Conservation (phyloP, 768 basidiomycete species). For the Lactarius vividus region DNA sequence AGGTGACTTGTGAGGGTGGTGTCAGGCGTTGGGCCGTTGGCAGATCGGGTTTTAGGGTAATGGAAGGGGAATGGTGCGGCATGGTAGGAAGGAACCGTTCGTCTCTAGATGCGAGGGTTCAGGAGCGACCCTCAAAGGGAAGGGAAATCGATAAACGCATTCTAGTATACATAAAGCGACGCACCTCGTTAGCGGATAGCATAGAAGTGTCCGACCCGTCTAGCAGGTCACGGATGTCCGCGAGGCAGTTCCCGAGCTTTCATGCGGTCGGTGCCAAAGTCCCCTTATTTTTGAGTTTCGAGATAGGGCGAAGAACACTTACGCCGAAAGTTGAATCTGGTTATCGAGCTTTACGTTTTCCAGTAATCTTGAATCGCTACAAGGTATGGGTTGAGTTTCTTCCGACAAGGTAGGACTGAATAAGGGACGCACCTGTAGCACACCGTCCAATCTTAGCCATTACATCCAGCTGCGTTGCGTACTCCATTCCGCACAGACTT, state of each 20-base stretch:
- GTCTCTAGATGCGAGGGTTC: conserved; percentile 42
- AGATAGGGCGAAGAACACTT: not conserved
- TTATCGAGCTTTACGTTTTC: conserved; percentile 17
- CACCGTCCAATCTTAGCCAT: conserved; percentile 56
- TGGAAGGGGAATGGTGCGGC: conserved; percentile 41
- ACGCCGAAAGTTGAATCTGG: conserved; percentile 15
- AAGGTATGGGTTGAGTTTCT: not conserved
- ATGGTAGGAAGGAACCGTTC: conserved; percentile 53
- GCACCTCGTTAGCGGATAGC: conserved; percentile 52
- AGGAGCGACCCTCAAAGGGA: conserved; percentile 39
- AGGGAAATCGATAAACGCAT: not conserved
- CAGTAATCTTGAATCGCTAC: conserved; percentile 22
- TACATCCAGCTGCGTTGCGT: conserved; percentile 38
- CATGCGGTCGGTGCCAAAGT: conserved; percentile 35
- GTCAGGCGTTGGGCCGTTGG: conserved; percentile 3
- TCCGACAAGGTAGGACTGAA: not conserved
- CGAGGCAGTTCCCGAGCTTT: conserved; percentile 42
- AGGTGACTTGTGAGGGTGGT: conserved; percentile 29
- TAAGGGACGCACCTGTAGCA: conserved; percentile 49
- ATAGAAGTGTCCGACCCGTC: conserved; percentile 55
- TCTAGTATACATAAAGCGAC: conserved; percentile 10
- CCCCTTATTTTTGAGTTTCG: not conserved
- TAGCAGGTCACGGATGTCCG: conserved; percentile 48
- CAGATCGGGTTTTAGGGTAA: conserved; percentile 11
- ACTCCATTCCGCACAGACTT: conserved; percentile 45